Conservation (phyloP, 2,329 filamentous ascomycete species). For the Fusarium chaquense region DNA sequence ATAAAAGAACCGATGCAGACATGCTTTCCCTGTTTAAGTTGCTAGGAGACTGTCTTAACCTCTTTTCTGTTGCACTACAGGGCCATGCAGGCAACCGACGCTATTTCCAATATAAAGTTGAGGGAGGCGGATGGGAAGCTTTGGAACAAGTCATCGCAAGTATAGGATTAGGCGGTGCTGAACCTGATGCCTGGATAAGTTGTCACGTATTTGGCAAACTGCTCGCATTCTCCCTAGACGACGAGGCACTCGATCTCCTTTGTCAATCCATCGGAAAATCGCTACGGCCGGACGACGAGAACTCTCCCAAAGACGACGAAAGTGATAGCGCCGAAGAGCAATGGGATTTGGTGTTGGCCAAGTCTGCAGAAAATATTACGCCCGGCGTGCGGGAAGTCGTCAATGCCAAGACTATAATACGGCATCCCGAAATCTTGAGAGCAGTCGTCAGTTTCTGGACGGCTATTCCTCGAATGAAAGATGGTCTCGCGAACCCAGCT, state of each 20-base stretch:
- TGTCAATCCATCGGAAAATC: conserved; percentile 66
- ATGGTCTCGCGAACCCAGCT: conserved; percentile 61
- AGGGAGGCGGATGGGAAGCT: conserved; percentile 81
- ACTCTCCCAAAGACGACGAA: conserved; percentile 44
- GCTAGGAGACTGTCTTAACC: conserved; percentile 76
- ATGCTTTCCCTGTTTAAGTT: conserved; percentile 75
- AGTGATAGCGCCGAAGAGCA: conserved; percentile 54
- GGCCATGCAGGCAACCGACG: conserved; percentile 87
- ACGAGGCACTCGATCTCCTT: conserved; percentile 77
- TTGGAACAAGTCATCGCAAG: conserved; percentile 79
- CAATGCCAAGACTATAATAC: conserved; percentile 63
- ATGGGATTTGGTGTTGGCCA: conserved; percentile 55
- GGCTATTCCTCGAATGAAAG: conserved; percentile 65
- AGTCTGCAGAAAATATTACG: conserved; percentile 54
- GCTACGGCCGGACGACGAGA: conserved; percentile 50
- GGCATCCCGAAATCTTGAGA: conserved; percentile 73
- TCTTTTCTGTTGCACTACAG: conserved; percentile 80
- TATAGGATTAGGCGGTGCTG: conserved; percentile 72
- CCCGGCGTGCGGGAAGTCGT: conserved; percentile 63
- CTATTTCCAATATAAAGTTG: conserved; percentile 83
- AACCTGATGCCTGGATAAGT: conserved; percentile 75
- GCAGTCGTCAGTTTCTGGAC: conserved; percentile 74
- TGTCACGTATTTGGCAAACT: conserved; percentile 85
- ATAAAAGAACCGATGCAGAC: conserved; percentile 70
- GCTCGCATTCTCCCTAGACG: conserved; percentile 82